A percentile compares a stretch with the other conserved stretches of the same genome.
These are phyloP conservation scores for Hsuehochloa calcarea DNA, from an alignment of 176 grass and related monocot species.

Conservation along the genomic window DNA sequence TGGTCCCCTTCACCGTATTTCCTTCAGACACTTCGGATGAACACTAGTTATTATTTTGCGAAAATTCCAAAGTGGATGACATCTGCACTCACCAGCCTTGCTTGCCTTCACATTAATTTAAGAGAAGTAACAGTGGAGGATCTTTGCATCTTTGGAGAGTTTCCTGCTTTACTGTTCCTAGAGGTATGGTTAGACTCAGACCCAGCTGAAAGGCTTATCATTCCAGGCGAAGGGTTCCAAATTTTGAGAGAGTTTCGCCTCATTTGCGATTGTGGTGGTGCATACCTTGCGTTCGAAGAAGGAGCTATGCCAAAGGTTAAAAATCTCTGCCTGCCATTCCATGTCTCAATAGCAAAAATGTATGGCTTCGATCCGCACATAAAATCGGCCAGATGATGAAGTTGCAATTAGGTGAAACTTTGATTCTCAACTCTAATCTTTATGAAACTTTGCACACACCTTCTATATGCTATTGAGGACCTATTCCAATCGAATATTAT, in stretches of 20 bases:
- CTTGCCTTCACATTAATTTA: conserved; percentile 2
- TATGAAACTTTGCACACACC: no score
- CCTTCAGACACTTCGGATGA: neutral
- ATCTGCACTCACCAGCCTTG: neutral
- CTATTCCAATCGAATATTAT: no score
- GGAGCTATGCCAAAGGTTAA: neutral
- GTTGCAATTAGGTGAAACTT: no score
- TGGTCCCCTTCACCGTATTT: neutral
- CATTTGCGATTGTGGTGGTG: neutral
- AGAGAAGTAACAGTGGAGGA: neutral
- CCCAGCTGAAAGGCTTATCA: neutral
- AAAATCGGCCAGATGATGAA: neutral
- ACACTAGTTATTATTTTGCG: neutral
- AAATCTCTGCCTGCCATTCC: neutral
- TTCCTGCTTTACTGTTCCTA: neutral
- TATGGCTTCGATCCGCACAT: neutral
- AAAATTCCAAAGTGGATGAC: neutral
- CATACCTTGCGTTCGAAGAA: neutral
- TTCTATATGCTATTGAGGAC: no score
- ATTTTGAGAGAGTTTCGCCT: neutral
- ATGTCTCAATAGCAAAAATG: neutral
- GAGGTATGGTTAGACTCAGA: neutral
- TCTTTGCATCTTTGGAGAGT: neutral
- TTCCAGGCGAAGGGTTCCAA: neutral
- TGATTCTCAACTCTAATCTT: no score